Conservation (phyloP, 805 yeast genomes). For the Scheffersomyces amazonensis region DNA sequence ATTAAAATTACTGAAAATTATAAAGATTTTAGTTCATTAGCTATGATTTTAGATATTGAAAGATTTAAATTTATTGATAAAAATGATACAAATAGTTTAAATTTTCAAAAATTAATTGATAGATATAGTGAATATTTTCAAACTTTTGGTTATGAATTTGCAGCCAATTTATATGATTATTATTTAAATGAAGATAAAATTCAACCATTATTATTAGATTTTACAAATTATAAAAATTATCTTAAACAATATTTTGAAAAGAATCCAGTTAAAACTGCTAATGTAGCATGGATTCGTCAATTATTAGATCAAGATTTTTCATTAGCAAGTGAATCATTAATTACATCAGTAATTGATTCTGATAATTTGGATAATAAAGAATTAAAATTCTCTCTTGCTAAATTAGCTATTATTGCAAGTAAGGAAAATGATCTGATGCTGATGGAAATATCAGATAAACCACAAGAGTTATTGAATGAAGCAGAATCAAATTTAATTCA, state of each 20-base stretch:
- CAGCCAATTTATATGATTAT: slow-evolving; percentile 56
- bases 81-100: slow-evolving; percentile 10
- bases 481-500: slow-evolving; percentile 51
- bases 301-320: slow-evolving; percentile 49
- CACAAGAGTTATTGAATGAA: slow-evolving; percentile 29
- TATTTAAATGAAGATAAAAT: slow-evolving; percentile 53
- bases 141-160: slow-evolving; percentile 67
- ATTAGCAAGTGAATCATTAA: slow-evolving; percentile 49
- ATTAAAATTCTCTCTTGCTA: slow-evolving; percentile 67
- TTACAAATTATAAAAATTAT: slow-evolving; percentile 48
- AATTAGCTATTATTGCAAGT: slow-evolving; percentile 56
- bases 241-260: slow-evolving; percentile 52
- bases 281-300: slow-evolving; percentile 72
- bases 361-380: slow-evolving; percentile 47
- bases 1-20: slow-evolving; percentile 62
- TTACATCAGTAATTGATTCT: slow-evolving; percentile 30
- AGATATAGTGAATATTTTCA: slow-evolving; percentile 52
- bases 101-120: slow-evolving; percentile 12
- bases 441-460: slow-evolving; percentile 4
- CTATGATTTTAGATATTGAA: slow-evolving; percentile 43
- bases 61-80: slow-evolving; percentile 17
- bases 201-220: slow-evolving; percentile 52
- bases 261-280: slow-evolving; percentile 38
- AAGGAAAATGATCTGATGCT: slow-evolving; percentile 6
- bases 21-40: slow-evolving; percentile 63